Evolutionary conservation across 2,329 filamentous ascomycete genomes (phyloP).

Genomic region (Nannizzia gypsea): DNA sequence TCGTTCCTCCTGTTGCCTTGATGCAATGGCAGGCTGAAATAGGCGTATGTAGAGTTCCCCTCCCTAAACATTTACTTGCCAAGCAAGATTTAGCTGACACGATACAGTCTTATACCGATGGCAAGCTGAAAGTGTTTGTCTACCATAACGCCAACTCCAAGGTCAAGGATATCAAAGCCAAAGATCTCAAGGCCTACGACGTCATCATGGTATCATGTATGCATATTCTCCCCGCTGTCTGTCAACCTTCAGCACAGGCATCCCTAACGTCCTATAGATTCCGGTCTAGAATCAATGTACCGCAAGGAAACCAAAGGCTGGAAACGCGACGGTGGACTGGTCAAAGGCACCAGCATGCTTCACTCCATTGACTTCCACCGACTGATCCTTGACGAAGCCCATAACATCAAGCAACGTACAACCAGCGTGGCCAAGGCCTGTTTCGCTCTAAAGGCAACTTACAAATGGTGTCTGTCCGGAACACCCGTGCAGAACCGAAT

Average conservation of each 20-base stretch:
- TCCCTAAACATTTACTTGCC: neutral
- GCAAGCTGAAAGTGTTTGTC: slow-evolving; percentile 78
- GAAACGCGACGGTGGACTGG: slow-evolving; percentile 62
- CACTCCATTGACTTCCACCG: slow-evolving; percentile 82
- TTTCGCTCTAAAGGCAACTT: slow-evolving; percentile 74
- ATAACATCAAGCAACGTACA: slow-evolving; percentile 73
- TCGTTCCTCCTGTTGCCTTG: slow-evolving; percentile 83
- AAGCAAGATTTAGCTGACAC: slow-evolving; percentile 9
- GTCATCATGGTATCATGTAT: slow-evolving; percentile 98
- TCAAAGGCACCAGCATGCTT: slow-evolving; percentile 68
- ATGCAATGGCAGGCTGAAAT: slow-evolving; percentile 93
- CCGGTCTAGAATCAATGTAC: slow-evolving; percentile 74
- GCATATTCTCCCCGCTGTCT: slow-evolving; percentile 26
- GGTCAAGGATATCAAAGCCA: slow-evolving; percentile 61
- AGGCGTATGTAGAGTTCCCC: slow-evolving; percentile 38
- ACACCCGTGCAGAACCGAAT: slow-evolving; percentile 96
- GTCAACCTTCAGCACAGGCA: too few species aligned
- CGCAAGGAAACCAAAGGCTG: slow-evolving; percentile 89
- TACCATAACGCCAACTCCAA: slow-evolving; percentile 80
- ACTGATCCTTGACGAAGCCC: slow-evolving; percentile 85
- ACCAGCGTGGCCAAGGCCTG: slow-evolving; percentile 91
- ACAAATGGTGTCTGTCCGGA: slow-evolving; percentile 92
- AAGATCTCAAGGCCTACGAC: slow-evolving; percentile 69
- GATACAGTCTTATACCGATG: slow-evolving; percentile 57
- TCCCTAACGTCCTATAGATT: slow-evolving; percentile 25